phyloP scores from a whole-genome alignment of 1,284 basidiomycete genomes.

The Rhodotorula sp. region DNA sequence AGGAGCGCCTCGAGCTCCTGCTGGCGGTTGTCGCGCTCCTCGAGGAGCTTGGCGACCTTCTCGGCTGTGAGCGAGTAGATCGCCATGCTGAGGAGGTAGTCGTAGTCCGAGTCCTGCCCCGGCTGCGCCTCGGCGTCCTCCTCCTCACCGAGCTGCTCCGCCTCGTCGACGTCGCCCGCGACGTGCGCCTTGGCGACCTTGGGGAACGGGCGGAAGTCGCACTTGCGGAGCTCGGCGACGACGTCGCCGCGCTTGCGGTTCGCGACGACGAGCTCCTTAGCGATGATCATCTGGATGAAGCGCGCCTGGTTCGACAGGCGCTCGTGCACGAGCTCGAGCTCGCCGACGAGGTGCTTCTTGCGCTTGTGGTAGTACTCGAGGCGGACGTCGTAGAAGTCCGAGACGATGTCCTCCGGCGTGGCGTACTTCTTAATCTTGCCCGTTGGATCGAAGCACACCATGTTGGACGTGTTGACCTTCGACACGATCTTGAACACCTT shows the following conservation, averaged over 20 bases:
- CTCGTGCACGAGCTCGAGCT: slow-evolving; percentile 81
- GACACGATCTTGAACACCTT: slow-evolving; percentile 89
- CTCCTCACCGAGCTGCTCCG: slow-evolving; percentile 63
- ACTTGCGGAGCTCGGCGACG: slow-evolving; percentile 77
- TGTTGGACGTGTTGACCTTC: slow-evolving; percentile 87
- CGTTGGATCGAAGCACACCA: slow-evolving; percentile 97
- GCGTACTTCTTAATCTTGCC: slow-evolving; percentile 95
- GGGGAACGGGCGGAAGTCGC: slow-evolving; percentile 87
- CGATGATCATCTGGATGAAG: slow-evolving; percentile 95
- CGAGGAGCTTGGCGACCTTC: slow-evolving; percentile 83
- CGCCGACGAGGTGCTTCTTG: slow-evolving; percentile 89
- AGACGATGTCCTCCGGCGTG: slow-evolving; percentile 85
- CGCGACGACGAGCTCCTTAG: slow-evolving; percentile 82
- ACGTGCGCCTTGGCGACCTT: slow-evolving; percentile 70
- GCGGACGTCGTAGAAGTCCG: slow-evolving; percentile 89
- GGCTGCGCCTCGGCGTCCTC: slow-evolving; percentile 52
- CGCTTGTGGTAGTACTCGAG: slow-evolving; percentile 90
- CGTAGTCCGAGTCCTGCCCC: slow-evolving; percentile 70
- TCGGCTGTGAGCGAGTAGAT: slow-evolving; percentile 94
- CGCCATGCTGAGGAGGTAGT: slow-evolving; percentile 93
- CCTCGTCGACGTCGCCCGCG: slow-evolving; percentile 69
- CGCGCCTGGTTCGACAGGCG: slow-evolving; percentile 91
- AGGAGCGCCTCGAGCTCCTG: slow-evolving; percentile 76
- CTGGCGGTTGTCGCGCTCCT: slow-evolving; percentile 82
- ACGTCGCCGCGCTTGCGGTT: slow-evolving; percentile 89